phyloP scores from a whole-genome alignment of 768 basidiomycete species.

The Agaricus blazei region DNA sequence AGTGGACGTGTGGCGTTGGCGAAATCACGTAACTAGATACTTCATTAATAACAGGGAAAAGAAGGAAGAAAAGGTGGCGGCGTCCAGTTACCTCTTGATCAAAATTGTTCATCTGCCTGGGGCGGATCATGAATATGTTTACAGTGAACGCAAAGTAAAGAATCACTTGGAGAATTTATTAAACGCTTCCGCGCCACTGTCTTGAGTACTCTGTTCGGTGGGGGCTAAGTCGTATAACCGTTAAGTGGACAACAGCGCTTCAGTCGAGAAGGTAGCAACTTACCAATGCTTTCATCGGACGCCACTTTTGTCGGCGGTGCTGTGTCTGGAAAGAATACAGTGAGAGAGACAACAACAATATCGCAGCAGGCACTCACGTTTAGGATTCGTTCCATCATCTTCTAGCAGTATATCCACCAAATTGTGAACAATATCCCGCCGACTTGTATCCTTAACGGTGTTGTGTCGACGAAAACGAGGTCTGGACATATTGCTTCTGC shows the following conservation, averaged over 20 bases:
- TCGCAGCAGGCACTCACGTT: slow-evolving; percentile 20
- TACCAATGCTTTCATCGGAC: slow-evolving; percentile 63
- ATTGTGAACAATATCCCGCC: slow-evolving; percentile 43
- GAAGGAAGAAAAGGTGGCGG: background rate
- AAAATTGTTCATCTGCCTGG: slow-evolving; percentile 53
- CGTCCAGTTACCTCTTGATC: slow-evolving; percentile 51
- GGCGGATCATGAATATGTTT: background rate
- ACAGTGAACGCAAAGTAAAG: slow-evolving; percentile 10
- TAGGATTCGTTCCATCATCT: slow-evolving; percentile 21
- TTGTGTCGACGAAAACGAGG: background rate
- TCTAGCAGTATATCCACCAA: slow-evolving; percentile 47
- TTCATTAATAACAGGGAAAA: slow-evolving; percentile 1
- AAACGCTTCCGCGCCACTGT: slow-evolving; percentile 61
- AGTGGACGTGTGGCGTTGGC: slow-evolving; percentile 73
- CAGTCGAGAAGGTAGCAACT: slow-evolving; percentile 25
- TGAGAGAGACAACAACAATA: background rate
- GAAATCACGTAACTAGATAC: slow-evolving; percentile 62
- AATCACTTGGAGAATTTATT: slow-evolving; percentile 54
- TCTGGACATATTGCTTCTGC: background rate
- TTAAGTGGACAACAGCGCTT: background rate
- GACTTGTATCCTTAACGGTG: slow-evolving; percentile 13
- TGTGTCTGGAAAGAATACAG: slow-evolving; percentile 20
- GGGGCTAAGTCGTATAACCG: slow-evolving; percentile 33
- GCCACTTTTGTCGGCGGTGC: slow-evolving; percentile 46
- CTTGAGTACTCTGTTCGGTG: slow-evolving; percentile 68